Evolutionary conservation across 208 protist genomes (phyloP), one percentile per base, ranked within the genome.

Genomic region (Leishmania major): DNA sequence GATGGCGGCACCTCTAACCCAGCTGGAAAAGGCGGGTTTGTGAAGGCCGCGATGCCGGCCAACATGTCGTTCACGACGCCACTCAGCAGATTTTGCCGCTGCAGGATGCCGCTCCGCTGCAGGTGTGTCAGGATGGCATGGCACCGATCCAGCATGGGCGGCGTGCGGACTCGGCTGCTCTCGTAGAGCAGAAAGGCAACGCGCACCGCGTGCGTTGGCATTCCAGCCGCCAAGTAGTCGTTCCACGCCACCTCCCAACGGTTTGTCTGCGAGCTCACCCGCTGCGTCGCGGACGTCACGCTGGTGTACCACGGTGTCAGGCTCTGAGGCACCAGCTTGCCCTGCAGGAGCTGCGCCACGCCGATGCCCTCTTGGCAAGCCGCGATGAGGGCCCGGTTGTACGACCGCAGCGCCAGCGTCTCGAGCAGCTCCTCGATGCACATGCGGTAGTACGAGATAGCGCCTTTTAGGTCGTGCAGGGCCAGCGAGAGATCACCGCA

Each of bases 321-420:
- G 71, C 87, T 91, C 76, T 92, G 92, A 35, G 90, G 79, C 45
- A 83, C 45, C 37, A 93, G 80, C 49, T 88, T 88, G 53, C 89
- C 84, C 72, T 81, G 77, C 43, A 97, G 70, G 31, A 92, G 69
- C 74, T 93, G 83, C 51, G 88, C 87, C n/a, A 97, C 79, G 31
- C 84, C 92, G 55, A 97, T 84, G 7, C 76, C 91, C 75, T 97
- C 94, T 83, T 97, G 92, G 74, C 89, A 92, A 13, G 84, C 94
- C 2, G 91, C 94, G 43, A 97, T 91, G 64, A 95, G 77, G 43
- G 84, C 73, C n/a, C 82, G 74, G 75, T 97, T 97, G 87, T 89
- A 97, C 19, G 89, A 86, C 10, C 94, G 82, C 49, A 92, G 81
- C 35, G 78, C 73, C 40, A 95, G 66, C 19, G 91, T 94, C 64